Evolutionary conservation across 345 rosid species (phyloP).

Genomic region (Geranium brycei): DNA sequence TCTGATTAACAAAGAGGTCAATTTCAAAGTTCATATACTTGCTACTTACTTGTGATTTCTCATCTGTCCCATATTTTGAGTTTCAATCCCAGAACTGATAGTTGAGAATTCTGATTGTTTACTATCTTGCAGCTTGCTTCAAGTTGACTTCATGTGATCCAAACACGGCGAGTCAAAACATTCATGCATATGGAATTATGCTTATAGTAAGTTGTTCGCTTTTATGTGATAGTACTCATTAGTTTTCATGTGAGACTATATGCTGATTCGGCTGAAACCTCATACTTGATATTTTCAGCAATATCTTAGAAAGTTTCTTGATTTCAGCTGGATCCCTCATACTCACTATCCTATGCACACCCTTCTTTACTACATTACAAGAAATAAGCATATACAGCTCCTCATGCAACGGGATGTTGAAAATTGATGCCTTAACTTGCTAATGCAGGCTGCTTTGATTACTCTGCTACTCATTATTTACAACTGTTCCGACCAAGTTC

Average conservation of each 20-base stretch:
- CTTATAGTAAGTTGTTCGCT: conserved; percentile 49
- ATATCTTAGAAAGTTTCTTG: too few relatives aligned
- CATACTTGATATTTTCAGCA: too few relatives aligned
- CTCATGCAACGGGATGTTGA: not conserved
- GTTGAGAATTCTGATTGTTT: not conserved
- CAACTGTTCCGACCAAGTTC: conserved; percentile 83
- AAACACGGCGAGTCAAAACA: conserved; percentile 58
- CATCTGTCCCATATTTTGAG: not conserved
- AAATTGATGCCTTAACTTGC: not conserved
- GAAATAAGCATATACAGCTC: too few relatives aligned
- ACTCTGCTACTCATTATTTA: conserved; percentile 71
- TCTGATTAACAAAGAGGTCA: not conserved
- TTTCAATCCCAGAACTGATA: not conserved
- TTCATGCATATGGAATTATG: conserved; percentile 72
- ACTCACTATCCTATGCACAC: too few relatives aligned
- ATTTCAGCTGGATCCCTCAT: too few relatives aligned
- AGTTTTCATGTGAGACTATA: too few relatives aligned
- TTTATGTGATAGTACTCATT: not conserved
- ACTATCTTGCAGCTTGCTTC: conserved; percentile 57
- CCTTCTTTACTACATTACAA: too few relatives aligned
- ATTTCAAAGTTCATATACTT: not conserved
- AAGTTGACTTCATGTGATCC: conserved; percentile 68
- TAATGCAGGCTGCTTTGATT: conserved; percentile 15
- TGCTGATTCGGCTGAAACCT: too few relatives aligned
- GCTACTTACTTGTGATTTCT: not conserved